A percentile compares a stretch with the other conserved stretches of the same genome.
Conservation (phyloP, 2,329 filamentous ascomycete species). For the Pyrenochaeta sp. region DNA sequence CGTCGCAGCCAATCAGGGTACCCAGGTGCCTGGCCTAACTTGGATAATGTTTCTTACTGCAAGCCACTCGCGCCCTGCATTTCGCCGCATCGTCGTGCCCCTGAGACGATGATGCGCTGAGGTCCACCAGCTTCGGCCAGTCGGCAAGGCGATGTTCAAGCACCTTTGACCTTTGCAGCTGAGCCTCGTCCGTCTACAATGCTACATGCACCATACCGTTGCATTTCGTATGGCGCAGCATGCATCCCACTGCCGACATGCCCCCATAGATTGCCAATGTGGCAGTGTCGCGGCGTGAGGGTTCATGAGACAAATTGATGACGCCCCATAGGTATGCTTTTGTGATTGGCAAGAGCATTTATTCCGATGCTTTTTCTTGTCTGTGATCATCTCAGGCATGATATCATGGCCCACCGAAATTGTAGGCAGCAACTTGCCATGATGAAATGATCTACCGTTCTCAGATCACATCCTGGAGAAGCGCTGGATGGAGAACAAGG, state of each 20-base stretch:
- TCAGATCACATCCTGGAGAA: constrained; percentile 25
- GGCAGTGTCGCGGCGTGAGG: constrained; percentile 9
- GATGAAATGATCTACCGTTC: constrained; percentile 37
- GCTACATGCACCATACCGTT: constrained; percentile 6
- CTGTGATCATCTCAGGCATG: constrained; percentile 21
- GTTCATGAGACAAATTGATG: constrained; percentile 8
- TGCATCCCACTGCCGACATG: constrained; percentile 1
- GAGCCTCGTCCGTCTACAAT: constrained; percentile 2
- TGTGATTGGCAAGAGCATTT: constrained; percentile 25
- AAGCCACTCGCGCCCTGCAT: constrained; percentile 38
- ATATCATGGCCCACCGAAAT: constrained; percentile 28
- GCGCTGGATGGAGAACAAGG: background rate
- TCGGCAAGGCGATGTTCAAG: constrained; percentile 26
- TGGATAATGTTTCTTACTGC: constrained; percentile 29
- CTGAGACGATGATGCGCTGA: constrained; percentile 19
- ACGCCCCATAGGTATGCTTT: constrained; percentile 9
- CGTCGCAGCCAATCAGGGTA: constrained; percentile 27
- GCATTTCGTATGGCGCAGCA: constrained; percentile 1
- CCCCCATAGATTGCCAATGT: background rate
- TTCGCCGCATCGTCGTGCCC: constrained; percentile 20
- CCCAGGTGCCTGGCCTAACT: constrained; percentile 28
- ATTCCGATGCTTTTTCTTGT: constrained; percentile 17
- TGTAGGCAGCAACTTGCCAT: constrained; percentile 9
- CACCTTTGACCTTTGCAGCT: constrained; percentile 12
- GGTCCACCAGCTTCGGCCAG: constrained; percentile 10